A percentile compares a stretch with the other conserved stretches of the same genome.
Conservation (phyloP, 306 rosid species). For the Dalbergia oliveri region DNA sequence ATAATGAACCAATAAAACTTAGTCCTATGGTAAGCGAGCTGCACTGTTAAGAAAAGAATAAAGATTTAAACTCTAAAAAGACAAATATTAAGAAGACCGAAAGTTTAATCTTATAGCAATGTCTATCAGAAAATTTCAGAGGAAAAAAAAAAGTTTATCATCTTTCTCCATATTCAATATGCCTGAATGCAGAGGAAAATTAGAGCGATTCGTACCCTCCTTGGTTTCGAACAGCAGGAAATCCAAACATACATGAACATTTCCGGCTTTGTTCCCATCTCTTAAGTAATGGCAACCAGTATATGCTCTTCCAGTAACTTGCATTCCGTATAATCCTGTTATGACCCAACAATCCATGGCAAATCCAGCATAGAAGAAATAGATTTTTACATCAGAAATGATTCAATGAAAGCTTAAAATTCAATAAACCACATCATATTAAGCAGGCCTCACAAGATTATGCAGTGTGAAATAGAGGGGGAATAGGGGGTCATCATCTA, state of each 20-base stretch:
- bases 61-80: too few species aligned
- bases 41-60: too few species aligned
- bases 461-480: neutral
- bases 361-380: neutral
- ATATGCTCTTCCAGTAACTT: neutral
- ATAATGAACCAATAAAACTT: too few species aligned
- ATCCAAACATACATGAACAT: neutral
- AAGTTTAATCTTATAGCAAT: too few species aligned
- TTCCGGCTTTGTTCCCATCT: neutral
- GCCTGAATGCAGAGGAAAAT: neutral
- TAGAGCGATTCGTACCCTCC: neutral
- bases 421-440: neutral
- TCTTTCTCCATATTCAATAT: neutral
- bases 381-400: neutral
- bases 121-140: too few species aligned
- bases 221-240: neutral
- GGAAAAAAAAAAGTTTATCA: neutral
- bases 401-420: neutral
- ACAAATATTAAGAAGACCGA: too few species aligned
- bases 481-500: too few species aligned
- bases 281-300: neutral
- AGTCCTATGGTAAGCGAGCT: too few species aligned
- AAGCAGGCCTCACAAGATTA: neutral
- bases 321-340: neutral
- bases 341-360: slow-evolving; percentile 18